phyloP scores from a whole-genome alignment of 164 flowering plant genomes.

The Nymphaea thermarum region DNA sequence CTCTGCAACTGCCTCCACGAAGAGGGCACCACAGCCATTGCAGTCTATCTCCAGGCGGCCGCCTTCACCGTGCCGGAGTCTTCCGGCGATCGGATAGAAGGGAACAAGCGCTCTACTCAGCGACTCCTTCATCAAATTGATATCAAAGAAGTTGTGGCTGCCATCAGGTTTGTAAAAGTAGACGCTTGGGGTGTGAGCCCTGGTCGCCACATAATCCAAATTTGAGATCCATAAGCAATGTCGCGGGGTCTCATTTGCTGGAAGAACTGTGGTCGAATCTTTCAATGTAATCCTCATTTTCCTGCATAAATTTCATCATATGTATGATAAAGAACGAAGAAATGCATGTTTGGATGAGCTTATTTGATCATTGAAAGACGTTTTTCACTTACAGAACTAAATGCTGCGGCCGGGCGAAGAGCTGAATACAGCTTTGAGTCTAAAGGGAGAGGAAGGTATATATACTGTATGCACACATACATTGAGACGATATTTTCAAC shows the following conservation, averaged over 20 bases:
- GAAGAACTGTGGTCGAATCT: constrained; percentile 8
- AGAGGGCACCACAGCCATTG: constrained; percentile 35
- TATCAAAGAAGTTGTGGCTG: constrained; percentile 12
- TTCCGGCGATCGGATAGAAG: constrained; percentile 53
- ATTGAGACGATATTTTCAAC: too few species aligned
- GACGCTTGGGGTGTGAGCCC: constrained; percentile 12
- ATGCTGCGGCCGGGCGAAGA: too few species aligned
- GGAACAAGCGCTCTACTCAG: constrained; percentile 36
- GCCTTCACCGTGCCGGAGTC: constrained; percentile 29
- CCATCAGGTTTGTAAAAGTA: constrained; percentile 14
- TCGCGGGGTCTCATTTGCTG: constrained; percentile 10
- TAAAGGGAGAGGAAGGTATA: too few species aligned
- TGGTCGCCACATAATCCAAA: constrained; percentile 11
- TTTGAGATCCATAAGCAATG: constrained; percentile 12
- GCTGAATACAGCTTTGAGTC: too few species aligned
- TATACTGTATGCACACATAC: too few species aligned
- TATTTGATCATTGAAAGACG: too few species aligned
- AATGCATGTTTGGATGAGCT: too few species aligned
- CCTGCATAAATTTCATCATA: background rate
- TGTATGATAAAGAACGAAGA: too few species aligned
- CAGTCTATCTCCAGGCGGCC: constrained; percentile 48
- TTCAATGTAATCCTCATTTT: constrained; percentile 6
- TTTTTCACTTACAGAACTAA: too few species aligned
- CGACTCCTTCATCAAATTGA: constrained; percentile 24
- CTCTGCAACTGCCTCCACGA: constrained; percentile 37